Conservation (phyloP, 1,139 yeast species). For the Blastobotrys aristatus region DNA sequence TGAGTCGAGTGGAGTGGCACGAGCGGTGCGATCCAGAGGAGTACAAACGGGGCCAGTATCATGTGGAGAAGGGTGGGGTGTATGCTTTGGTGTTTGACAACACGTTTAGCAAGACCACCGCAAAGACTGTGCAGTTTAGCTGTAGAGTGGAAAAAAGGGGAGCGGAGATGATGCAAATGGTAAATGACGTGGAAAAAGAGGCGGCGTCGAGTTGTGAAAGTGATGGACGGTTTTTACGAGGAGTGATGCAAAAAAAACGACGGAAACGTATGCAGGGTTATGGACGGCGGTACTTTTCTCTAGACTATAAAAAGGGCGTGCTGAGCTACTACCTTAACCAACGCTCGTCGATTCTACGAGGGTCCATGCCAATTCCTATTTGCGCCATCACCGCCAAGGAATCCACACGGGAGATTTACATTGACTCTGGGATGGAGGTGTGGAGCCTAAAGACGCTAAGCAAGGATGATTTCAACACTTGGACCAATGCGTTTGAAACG, state of each 20-base stretch:
- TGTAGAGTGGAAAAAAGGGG: conserved; percentile 37
- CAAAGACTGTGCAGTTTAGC: conserved; percentile 74
- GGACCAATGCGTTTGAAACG: conserved; percentile 45
- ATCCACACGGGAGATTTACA: conserved; percentile 60
- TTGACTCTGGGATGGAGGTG: conserved; percentile 94
- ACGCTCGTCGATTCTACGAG: conserved; percentile 65
- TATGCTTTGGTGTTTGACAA: conserved; percentile 91
- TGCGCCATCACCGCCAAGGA: conserved; percentile 78
- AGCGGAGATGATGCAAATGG: conserved; percentile 5
- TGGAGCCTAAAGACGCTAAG: conserved; percentile 80
- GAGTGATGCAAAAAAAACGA: conserved; percentile 73
- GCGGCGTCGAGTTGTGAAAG: conserved; percentile 17
- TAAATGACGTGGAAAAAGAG: conserved; percentile 3
- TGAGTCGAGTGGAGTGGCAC: conserved; percentile 33
- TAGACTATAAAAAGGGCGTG: conserved; percentile 77
- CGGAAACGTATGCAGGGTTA: conserved; percentile 80
- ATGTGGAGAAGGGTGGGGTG: conserved; percentile 51
- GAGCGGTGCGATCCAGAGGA: conserved; percentile 37
- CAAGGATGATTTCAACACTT: conserved; percentile 61
- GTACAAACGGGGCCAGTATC: conserved; percentile 50
- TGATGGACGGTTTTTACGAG: conserved; percentile 46
- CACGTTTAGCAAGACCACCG: conserved; percentile 78
- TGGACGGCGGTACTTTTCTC: conserved; percentile 74
- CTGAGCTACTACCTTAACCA: conserved; percentile 77
- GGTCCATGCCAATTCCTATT: conserved; percentile 83